These are phyloP conservation scores for Cystofilobasidium bisporidii DNA, from an alignment of 768 basidiomycete genomes.

Conservation along the genomic window DNA sequence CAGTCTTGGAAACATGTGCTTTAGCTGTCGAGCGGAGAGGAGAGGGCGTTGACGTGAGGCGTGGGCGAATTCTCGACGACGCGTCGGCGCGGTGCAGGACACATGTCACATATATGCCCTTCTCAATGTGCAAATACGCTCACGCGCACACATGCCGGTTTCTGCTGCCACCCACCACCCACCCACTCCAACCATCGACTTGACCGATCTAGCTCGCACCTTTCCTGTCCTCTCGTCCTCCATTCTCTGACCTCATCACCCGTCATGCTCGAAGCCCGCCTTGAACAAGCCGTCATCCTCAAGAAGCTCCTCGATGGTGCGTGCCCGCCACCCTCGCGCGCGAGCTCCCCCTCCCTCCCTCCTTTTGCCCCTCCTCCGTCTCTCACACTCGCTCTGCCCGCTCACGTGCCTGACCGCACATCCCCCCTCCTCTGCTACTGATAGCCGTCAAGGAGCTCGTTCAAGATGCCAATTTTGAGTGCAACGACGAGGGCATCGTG, in stretches of 20 bases:
- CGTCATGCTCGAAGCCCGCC: conserved; percentile 62
- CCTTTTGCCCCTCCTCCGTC: background rate
- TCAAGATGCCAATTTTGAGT: conserved; percentile 94
- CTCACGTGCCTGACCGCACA: conserved; percentile 1
- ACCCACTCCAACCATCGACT: too few species aligned
- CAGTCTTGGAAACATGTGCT: too few species aligned
- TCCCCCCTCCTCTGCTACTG: conserved; percentile 9
- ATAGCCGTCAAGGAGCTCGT: conserved; percentile 99
- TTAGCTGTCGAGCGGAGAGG: too few species aligned
- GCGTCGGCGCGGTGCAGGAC: too few species aligned
- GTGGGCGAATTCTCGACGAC: too few species aligned
- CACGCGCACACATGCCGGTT: too few species aligned
- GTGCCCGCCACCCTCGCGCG: conserved; percentile 33
- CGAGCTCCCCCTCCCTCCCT: background rate
- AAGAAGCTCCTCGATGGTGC: conserved; percentile 89
- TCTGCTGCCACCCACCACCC: too few species aligned
- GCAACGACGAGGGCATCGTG: conserved; percentile 87
- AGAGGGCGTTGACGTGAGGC: too few species aligned
- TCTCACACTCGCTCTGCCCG: too few species aligned
- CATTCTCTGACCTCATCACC: background rate
- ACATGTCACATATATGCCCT: too few species aligned
- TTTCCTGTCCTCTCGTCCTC: background rate
- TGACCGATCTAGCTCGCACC: too few species aligned
- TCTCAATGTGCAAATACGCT: too few species aligned
- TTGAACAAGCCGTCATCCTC: conserved; percentile 73